These are phyloP conservation scores for Ophiostoma sp. DNA, from an alignment of 2,329 filamentous ascomycete species.

Conservation along the genomic window DNA sequence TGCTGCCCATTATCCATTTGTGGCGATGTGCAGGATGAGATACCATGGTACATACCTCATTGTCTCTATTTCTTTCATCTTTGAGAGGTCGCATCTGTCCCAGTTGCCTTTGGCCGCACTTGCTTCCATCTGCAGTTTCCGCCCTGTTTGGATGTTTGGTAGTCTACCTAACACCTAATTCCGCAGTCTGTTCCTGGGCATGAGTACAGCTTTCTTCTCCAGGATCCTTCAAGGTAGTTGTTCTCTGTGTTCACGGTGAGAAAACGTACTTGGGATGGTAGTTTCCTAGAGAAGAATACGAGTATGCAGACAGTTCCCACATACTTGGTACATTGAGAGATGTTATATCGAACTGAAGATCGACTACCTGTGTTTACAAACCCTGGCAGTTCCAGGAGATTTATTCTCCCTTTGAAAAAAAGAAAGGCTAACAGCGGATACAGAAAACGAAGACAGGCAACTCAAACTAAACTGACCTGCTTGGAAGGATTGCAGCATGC, in stretches of 20 bases:
- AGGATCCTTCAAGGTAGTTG: not conserved
- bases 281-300: no score
- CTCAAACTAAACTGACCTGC: not conserved
- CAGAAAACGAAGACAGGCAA: not conserved
- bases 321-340: not conserved
- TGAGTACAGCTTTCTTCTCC: not conserved
- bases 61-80: not conserved
- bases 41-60: not conserved
- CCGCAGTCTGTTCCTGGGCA: not conserved
- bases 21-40: not conserved
- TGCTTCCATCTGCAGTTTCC: not conserved
- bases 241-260: not conserved
- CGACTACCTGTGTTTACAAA: not conserved
- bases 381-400: not conserved
- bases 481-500: conserved; percentile 11
- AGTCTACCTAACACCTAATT: not conserved
- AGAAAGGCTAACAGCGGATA: not conserved
- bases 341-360: not conserved
- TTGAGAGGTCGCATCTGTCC: not conserved
- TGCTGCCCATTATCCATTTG: not conserved
- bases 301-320: no score
- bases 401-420: not conserved
- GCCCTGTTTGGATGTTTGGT: not conserved
- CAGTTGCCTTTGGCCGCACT: not conserved
- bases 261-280: not conserved